A percentile compares a stretch with the other conserved stretches of the same genome.
These are phyloP conservation scores for Catunica adiposa DNA, from an alignment of 2,329 filamentous ascomycete genomes.

Conservation along the genomic window DNA sequence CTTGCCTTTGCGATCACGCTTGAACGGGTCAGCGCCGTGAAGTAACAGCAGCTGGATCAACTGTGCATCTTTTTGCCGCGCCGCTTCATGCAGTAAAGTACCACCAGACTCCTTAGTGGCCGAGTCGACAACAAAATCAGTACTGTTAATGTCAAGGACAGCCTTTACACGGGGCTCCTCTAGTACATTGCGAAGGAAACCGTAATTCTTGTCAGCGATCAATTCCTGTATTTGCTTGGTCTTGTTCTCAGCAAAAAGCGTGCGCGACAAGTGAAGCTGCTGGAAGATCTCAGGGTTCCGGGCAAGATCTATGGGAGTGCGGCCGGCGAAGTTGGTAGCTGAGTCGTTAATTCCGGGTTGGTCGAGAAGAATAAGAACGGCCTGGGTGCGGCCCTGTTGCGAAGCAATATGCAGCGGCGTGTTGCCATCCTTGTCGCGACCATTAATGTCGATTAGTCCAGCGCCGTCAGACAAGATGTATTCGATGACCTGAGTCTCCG, in stretches of 20 bases:
- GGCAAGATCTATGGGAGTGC: slow-evolving; percentile 73
- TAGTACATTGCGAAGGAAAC: slow-evolving; percentile 58
- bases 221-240: slow-evolving; percentile 70
- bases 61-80: slow-evolving; percentile 68
- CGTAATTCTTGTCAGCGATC: slow-evolving; percentile 57
- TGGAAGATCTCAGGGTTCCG: slow-evolving; percentile 92
- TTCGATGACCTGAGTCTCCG: slow-evolving; percentile 80
- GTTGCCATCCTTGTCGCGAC: slow-evolving; percentile 75
- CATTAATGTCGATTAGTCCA: slow-evolving; percentile 50
- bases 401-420: slow-evolving; percentile 83
- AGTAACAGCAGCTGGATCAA: slow-evolving; percentile 81
- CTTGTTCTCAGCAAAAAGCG: slow-evolving; percentile 75
- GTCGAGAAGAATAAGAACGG: slow-evolving; percentile 72
- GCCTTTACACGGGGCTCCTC: slow-evolving; percentile 75
- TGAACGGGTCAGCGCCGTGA: slow-evolving; percentile 90
- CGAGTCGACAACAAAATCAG: slow-evolving; percentile 71
- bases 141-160: slow-evolving; percentile 79
- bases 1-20: slow-evolving; percentile 86
- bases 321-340: slow-evolving; percentile 66
- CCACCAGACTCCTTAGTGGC: slow-evolving; percentile 68
- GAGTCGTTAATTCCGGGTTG: slow-evolving; percentile 77
- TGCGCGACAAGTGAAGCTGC: slow-evolving; percentile 75
- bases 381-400: slow-evolving; percentile 57
- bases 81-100: slow-evolving; percentile 83
- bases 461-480: slow-evolving; percentile 71